Evolutionary conservation across 768 basidiomycete genomes (phyloP), one percentile per base, ranked within the genome.

Genomic region (Psilocybe cyanescens): DNA sequence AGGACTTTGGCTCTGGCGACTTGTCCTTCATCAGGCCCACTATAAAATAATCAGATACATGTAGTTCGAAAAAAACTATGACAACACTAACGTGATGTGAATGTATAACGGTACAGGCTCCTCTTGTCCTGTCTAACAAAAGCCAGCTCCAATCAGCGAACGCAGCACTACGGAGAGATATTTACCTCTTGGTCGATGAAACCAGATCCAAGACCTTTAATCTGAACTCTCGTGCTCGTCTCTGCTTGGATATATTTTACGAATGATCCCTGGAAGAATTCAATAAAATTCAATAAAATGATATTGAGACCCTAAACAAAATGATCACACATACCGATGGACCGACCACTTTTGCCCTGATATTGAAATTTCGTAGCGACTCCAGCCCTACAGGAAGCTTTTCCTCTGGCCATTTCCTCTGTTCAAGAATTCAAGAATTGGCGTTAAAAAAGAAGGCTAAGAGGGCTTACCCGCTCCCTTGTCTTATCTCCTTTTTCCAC

Each of bases 351-450:
- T 99, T 99, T 24, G 97, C 97, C 58, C 97, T 83, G 53, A 99
- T 90, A 74, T 99, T 98, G 77, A 99, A 99, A 75, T 98, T 98
- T 54, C 97, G 84, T 67, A 99, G 86, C 56, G 88, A 89, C 14
- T 99, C 96, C 56, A 99, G 73, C 3, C 88, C 90, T 44, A 99
- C 93, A 0, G 88, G 89, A 8, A 98, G 77, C 75, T 97, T 98
- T 75, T 96, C 95, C 74, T 99, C 97, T 1, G 96, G 95, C 97
- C 97, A 99, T 86, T 97, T 97, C 57, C 94, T 83, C 92, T 95
- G 58, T 39, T 55, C 54, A 52, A 45, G 19, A 11, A 35, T 16
- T 57, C 7, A 55, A 55, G 30, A 52, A 44, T 47, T 30, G 17
- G 59, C 16, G 24, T 31, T 44, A 29, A 12, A 31, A 9, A 17